Percentiles rank a stretch among this genome's conserved stretches.
phyloP scores from a whole-genome alignment of 768 basidiomycete genomes.

The Pholiota conissans region DNA sequence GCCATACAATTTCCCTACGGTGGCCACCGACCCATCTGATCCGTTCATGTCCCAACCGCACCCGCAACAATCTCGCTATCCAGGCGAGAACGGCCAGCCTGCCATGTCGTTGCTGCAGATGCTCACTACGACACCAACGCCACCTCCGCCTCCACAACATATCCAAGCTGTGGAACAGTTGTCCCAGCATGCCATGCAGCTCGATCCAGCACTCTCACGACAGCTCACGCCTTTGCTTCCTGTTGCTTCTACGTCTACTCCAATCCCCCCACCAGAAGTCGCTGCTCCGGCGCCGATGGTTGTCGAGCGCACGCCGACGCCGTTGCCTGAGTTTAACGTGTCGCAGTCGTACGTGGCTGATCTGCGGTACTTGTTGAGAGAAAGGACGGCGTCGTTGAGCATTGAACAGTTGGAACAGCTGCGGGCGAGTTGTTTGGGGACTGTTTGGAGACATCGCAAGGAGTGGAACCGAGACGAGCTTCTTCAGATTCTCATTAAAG shows the following conservation, averaged over 20 bases:
- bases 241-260: slow-evolving; percentile 13
- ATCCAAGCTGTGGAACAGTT: neutral
- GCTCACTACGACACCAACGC: slow-evolving; percentile 1
- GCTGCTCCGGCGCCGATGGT: slow-evolving; percentile 39
- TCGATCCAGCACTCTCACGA: neutral
- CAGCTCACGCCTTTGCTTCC: slow-evolving; percentile 2
- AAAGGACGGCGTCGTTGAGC: slow-evolving; percentile 58
- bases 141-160: slow-evolving; percentile 6
- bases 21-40: slow-evolving; percentile 15
- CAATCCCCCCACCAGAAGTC: slow-evolving; percentile 19
- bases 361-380: slow-evolving; percentile 50
- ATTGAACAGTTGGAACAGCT: slow-evolving; percentile 95
- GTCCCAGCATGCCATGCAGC: neutral
- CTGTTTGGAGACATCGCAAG: slow-evolving; percentile 77
- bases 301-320: slow-evolving; percentile 63
- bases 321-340: slow-evolving; percentile 77
- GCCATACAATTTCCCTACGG: slow-evolving; percentile 10
- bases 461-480: slow-evolving; percentile 83
- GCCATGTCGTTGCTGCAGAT: slow-evolving; percentile 5
- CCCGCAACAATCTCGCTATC: neutral
- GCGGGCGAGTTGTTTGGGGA: slow-evolving; percentile 76
- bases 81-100: neutral
- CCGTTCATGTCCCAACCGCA: slow-evolving; percentile 15
- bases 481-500: slow-evolving; percentile 53
- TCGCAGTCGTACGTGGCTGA: slow-evolving; percentile 47